phyloP scores from a whole-genome alignment of 208 protist species.

The Leishmania aethiopica region DNA sequence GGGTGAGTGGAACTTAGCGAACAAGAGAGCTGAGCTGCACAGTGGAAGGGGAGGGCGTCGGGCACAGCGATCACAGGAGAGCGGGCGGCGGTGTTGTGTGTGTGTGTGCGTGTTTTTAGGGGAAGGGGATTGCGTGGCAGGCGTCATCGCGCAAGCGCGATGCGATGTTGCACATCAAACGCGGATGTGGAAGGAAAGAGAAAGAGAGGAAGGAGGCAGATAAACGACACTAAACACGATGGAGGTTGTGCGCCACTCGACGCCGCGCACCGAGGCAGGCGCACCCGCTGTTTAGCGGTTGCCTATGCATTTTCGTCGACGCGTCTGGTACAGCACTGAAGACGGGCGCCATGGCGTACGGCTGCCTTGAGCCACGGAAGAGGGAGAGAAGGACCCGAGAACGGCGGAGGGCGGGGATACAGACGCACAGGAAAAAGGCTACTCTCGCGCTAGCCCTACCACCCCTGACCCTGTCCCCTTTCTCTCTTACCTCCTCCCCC shows the following conservation, averaged over 20 bases:
- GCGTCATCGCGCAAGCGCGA: not conserved
- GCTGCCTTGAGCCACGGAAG: not conserved
- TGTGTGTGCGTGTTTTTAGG: not conserved
- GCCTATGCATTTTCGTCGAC: not conserved
- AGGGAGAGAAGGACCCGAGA: not conserved
- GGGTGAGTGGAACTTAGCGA: not conserved
- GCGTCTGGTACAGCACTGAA: not conserved
- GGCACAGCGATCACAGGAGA: not conserved
- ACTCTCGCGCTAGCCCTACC: not conserved
- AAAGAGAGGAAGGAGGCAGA: not conserved
- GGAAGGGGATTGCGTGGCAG: not conserved
- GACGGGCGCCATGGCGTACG: not conserved
- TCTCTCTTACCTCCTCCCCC: too few relatives aligned
- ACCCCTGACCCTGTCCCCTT: too few relatives aligned
- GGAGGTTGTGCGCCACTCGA: not conserved
- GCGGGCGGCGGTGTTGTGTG: not conserved
- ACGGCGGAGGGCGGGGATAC: not conserved
- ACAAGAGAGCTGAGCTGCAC: conserved; percentile 14
- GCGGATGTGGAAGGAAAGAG: not conserved
- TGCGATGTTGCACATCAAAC: not conserved
- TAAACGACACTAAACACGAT: not conserved
- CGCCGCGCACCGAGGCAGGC: not conserved
- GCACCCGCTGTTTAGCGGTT: not conserved
- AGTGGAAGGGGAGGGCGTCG: not conserved
- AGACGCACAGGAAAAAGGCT: not conserved